A percentile compares a stretch with the other conserved stretches of the same genome.
Conservation (phyloP, 352 stramenopile species). For the Elongisporangium undulatum region DNA sequence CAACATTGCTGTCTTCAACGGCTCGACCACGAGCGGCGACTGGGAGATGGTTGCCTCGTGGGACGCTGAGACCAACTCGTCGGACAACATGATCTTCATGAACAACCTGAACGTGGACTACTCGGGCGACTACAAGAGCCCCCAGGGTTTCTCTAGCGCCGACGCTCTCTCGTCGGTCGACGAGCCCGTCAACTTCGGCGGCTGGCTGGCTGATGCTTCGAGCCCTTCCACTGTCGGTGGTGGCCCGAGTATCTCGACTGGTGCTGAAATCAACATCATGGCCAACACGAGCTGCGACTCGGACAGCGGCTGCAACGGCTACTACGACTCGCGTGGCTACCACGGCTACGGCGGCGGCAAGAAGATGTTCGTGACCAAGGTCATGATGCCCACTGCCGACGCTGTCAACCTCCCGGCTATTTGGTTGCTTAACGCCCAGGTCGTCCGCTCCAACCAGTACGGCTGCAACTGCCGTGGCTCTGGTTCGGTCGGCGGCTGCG, state of each 20-base stretch:
- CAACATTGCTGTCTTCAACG: constrained; percentile 48
- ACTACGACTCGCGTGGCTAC: constrained; percentile 57
- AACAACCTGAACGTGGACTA: constrained; percentile 59
- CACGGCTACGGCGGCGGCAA: constrained; percentile 62
- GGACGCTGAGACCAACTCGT: constrained; percentile 15
- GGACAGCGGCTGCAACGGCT: constrained; percentile 49
- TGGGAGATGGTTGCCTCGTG: constrained; percentile 43
- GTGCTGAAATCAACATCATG: constrained; percentile 76
- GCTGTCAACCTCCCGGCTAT: constrained; percentile 55
- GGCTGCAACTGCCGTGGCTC: constrained; percentile 68
- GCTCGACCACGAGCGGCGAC: constrained; percentile 13
- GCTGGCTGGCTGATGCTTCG: constrained; percentile 41
- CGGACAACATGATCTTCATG: constrained; percentile 48
- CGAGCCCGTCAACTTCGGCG: constrained; percentile 23
- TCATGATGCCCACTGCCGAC: constrained; percentile 42
- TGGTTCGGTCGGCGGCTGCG: constrained; percentile 47
- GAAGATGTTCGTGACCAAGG: constrained; percentile 76
- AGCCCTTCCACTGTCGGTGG: constrained; percentile 26
- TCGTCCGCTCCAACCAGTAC: constrained; percentile 64
- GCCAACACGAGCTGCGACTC: constrained; percentile 39
- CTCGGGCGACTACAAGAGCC: constrained; percentile 24
- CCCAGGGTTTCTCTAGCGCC: constrained; percentile 30
- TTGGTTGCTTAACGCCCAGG: constrained; percentile 75
- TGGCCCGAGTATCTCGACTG: constrained; percentile 50
- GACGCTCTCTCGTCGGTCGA: constrained; percentile 22